Evolutionary conservation across 352 stramenopile species (phyloP), one percentile per base, ranked within the genome.

Genomic region (Phytopythium delawarense): DNA sequence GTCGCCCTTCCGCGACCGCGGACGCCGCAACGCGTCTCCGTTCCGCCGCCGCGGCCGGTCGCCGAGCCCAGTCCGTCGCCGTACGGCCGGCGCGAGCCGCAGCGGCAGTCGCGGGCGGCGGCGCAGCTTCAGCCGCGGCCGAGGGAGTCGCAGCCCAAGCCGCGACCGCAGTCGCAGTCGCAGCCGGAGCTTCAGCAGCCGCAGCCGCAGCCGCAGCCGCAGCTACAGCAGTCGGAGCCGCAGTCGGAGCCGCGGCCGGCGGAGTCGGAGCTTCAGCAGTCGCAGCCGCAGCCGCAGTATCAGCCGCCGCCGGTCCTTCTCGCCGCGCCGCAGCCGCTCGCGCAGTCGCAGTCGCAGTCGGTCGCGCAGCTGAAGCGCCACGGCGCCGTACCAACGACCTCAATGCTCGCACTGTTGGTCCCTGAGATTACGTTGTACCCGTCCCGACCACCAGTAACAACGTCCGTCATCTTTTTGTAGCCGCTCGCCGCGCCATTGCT

Each of bases 201-300:
- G 70, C 32, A 57, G 65, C 2, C 62, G 64, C 12, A 57, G 71
- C 0, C 78, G 71, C 61, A 69, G 62, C 28, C 76, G 71, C 30
- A 77, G 69, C 37, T 56, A 72, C 15, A 79, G 72, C 12, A 83
- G 74, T 69, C 65, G 65, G 34, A 69, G 70, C 18, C 48, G 63
- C 6, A 59, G 54, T 15, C 54, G 49, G 7, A 64, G 51, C 51
- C 28, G 28, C 28, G 4, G 28, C 28, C 28, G 28, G 28, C 28
- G 28, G 28, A 32, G 54, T 28, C 54, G 49, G 13, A 64, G 51
- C 51, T 54, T 48, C 5, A 63, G 58, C 18, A 34, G 46, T 35
- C 56, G 63, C 57, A 58, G 65, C 12, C 58, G 59, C 46, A 69
- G 72, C 13, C 58, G 59, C 40, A 61, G 62, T 30, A 57, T 39